Evolutionary conservation across 148 eudicot species (phyloP), one percentile per base, ranked within the genome.

Genomic region (Chenopodium berlandieri): DNA sequence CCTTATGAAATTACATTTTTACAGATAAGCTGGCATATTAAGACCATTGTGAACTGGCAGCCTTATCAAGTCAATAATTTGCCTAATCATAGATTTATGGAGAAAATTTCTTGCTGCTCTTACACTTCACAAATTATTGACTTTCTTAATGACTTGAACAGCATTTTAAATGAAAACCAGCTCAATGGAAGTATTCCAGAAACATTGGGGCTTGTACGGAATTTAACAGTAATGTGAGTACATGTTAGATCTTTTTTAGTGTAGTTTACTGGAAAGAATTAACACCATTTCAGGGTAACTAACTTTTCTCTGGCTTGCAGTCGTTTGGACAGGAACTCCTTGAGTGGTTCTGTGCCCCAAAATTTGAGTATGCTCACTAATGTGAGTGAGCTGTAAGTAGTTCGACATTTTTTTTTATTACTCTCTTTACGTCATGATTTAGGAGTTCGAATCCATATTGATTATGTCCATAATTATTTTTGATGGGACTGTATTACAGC

Each of bases 141-240:
- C 13, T 37, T 9, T 32, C 22, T 1, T 23, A 4, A 9, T 31
- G 37, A 64, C 25, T 78, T 52, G 10, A 47, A 32, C 82, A 85
- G 87, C 66, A 78, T 85, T 47, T 60, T 85, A 4, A 82, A 85
- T 78, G 79, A 82, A 54, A 85, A 85, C 56, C 82, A 74, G 72
- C 82, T 85, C 37, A 78, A 9, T 67, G 87, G 87, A 73, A 78
- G 66, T 60, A 85, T 85, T 71, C 87, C 87, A 74, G 87, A 78
- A 63, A 78, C 84, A 31, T 6, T 85, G 82, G 84, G 71, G 37
- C 84, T 73, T 34, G 80, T 82, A 50, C 84, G 19, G 72, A 81
- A 73, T 40, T 74, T 85, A 75, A 16, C 32, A 58, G 87, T 82
- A 76, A 85, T 85, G 87, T 85, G 75, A 85, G 87, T 75, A 48